These are phyloP conservation scores for Aleurites moluccanus DNA, from an alignment of 441 rosid genomes.

Conservation along the genomic window DNA sequence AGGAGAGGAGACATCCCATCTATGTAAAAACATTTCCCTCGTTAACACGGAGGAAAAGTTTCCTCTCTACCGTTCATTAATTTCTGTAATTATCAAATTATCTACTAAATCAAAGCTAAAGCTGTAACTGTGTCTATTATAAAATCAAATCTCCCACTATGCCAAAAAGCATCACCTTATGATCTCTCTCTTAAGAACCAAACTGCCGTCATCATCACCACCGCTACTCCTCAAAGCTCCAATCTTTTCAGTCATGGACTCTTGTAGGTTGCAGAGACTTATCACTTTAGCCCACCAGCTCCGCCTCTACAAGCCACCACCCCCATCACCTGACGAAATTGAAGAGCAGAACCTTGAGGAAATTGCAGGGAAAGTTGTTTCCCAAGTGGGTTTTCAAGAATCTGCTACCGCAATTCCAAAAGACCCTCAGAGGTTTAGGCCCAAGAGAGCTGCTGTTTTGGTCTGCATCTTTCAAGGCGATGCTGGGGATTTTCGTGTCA, in stretches of 20 bases:
- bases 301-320: slow-evolving; percentile 70
- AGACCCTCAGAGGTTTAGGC: slow-evolving; percentile 55
- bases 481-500: slow-evolving; percentile 69
- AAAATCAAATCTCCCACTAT: background rate
- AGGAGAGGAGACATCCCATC: too few species aligned
- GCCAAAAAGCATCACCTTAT: slow-evolving; percentile 29
- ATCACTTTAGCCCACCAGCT: slow-evolving; percentile 65
- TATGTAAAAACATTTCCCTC: too few species aligned
- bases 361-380: slow-evolving; percentile 63
- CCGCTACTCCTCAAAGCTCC: slow-evolving; percentile 23
- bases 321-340: slow-evolving; percentile 48
- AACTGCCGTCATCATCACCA: slow-evolving; percentile 24
- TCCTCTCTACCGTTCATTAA: too few species aligned
- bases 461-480: slow-evolving; percentile 83
- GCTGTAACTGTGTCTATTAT: background rate
- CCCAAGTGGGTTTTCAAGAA: slow-evolving; percentile 80
- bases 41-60: too few species aligned
- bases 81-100: too few species aligned
- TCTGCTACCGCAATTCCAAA: slow-evolving; percentile 47
- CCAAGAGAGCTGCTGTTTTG: slow-evolving; percentile 85
- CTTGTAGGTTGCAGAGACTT: slow-evolving; percentile 45
- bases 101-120: background rate
- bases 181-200: slow-evolving; percentile 43
- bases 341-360: slow-evolving; percentile 61
- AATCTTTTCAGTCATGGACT: slow-evolving; percentile 38